Evolutionary conservation across 129 eudicot genomes (phyloP).

Genomic region (Dittrichia graveolens): DNA sequence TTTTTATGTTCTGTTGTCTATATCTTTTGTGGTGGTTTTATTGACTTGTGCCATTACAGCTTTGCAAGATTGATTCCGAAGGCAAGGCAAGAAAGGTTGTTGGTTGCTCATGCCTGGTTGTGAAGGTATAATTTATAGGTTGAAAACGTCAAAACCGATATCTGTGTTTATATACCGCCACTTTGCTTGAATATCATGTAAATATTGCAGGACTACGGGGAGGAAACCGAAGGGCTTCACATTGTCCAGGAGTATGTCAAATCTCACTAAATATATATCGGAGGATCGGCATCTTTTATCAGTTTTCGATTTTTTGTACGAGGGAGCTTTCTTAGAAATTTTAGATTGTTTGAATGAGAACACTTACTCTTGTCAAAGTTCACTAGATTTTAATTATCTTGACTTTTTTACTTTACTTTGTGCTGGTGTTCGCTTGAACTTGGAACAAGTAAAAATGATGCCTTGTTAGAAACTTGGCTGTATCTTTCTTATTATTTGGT

Average conservation of each 20-base stretch:
- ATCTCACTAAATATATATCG: slow-evolving; percentile 54
- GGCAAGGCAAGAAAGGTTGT: slow-evolving; percentile 97
- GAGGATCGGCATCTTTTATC: slow-evolving; percentile 15
- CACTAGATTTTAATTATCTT: slow-evolving; percentile 16
- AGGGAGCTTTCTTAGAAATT: not conserved
- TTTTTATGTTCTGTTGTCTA: not conserved
- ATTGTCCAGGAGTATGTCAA: slow-evolving; percentile 82
- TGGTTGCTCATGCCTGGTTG: slow-evolving; percentile 92
- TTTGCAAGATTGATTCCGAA: slow-evolving; percentile 98
- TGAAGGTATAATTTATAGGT: slow-evolving; percentile 52
- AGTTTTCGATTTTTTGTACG: slow-evolving; percentile 19
- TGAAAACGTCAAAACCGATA: not conserved
- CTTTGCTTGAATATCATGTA: too few relatives aligned
- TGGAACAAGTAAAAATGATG: not conserved
- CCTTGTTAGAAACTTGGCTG: not conserved
- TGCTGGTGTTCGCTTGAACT: slow-evolving; percentile 1
- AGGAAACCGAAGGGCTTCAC: slow-evolving; percentile 87
- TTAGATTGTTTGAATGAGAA: slow-evolving; percentile 30
- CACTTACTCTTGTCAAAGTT: slow-evolving; percentile 15
- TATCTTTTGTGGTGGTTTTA: not conserved
- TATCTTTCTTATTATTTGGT: too few relatives aligned
- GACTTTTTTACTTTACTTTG: not conserved
- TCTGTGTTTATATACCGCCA: not conserved
- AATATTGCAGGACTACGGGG: slow-evolving; percentile 71
- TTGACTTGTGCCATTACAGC: slow-evolving; percentile 37